phyloP scores from a whole-genome alignment of 805 yeast genomes.

The Kazachstania taianensis region DNA sequence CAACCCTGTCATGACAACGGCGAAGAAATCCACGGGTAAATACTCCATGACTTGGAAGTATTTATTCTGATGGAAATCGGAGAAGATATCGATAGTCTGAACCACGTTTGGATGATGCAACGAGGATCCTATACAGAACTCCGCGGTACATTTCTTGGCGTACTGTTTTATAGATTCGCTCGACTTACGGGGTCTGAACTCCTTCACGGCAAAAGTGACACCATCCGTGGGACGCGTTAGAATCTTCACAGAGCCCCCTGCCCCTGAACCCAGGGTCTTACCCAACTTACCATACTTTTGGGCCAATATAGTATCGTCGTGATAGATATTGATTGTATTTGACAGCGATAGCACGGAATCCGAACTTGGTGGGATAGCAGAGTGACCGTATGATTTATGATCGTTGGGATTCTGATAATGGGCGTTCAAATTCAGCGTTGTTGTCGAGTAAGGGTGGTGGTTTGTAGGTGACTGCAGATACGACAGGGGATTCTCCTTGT shows the following conservation, averaged over 20 bases:
- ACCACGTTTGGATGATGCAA: constrained; percentile 74
- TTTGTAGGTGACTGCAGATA: constrained; percentile 3
- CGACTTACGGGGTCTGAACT: constrained; percentile 61
- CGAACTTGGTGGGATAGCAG: constrained; percentile 30
- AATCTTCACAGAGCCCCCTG: constrained; percentile 78
- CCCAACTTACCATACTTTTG: constrained; percentile 66
- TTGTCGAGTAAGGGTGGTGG: constrained; percentile 12
- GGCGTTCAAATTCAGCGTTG: constrained; percentile 11
- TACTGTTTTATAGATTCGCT: constrained; percentile 67
- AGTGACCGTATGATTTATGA: constrained; percentile 20
- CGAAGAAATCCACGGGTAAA: constrained; percentile 76
- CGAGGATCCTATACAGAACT: constrained; percentile 76
- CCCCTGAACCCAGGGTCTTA: constrained; percentile 72
- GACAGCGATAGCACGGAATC: constrained; percentile 27
- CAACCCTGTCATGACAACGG: constrained; percentile 77
- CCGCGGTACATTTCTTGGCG: constrained; percentile 83
- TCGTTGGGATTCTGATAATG: constrained; percentile 6
- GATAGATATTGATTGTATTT: constrained; percentile 32
- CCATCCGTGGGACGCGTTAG: constrained; percentile 59
- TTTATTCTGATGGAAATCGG: constrained; percentile 50
- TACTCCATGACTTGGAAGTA: constrained; percentile 80
- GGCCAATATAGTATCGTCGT: constrained; percentile 42
- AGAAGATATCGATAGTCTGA: constrained; percentile 59
- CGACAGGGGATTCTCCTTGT: neutral
- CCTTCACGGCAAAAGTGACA: constrained; percentile 73